Base-by-base conservation (phyloP, 352 stramenopile genomes). In the Achlya hypogyna region DNA sequence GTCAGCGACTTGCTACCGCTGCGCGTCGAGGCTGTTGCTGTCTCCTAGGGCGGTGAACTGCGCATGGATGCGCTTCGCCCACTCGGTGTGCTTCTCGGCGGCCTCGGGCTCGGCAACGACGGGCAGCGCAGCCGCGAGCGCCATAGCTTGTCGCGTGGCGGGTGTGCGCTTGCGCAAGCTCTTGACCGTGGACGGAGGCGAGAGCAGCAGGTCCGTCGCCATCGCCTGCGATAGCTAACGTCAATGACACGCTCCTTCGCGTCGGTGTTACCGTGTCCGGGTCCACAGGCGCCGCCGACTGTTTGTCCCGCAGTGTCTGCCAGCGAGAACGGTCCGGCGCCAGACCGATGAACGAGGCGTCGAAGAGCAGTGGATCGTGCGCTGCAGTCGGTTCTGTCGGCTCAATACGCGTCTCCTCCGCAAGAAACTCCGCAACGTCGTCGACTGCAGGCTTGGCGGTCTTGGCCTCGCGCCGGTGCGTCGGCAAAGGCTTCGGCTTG, bases 1-100 rank as follows among this genome's bases (percentile, higher is more conserved):
- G 40, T 76, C 28, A 54, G 63, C 3, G 63, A 47, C 18, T 74
- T 69, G 29, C n/a, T 65, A 29, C 31, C 22, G 56, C 25, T 65
- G 56, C 38, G 56, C n/a, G 16, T 53, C 18, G 38, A 65, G 28
- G 56, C 43, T 14, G 29, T 53, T 14, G 18, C 59, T 18, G 38
- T 65, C 12, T 65, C 23, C 16, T 53, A 9, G 28, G 16, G 27
- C 16, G 16, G 4, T 20, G 38, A 59, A 65, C 25, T 53, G 22
- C 23, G 31, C 56, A 14, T 65, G 56, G 23, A 65, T 53, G 18
- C 56, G 29, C 28, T 64, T 25, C 23, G 56, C 56, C 56, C 56
- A 65, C 28, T 9, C 4, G 16, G 9, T 27, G 1, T 31, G 31
- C 18, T 65, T n/a, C 16, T 9, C 29, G 14, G 25, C 27, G 9